A percentile compares a stretch with the other conserved stretches of the same genome.
These are phyloP conservation scores for Panaeolus papilionaceus DNA, from an alignment of 768 basidiomycete species.

Conservation along the genomic window DNA sequence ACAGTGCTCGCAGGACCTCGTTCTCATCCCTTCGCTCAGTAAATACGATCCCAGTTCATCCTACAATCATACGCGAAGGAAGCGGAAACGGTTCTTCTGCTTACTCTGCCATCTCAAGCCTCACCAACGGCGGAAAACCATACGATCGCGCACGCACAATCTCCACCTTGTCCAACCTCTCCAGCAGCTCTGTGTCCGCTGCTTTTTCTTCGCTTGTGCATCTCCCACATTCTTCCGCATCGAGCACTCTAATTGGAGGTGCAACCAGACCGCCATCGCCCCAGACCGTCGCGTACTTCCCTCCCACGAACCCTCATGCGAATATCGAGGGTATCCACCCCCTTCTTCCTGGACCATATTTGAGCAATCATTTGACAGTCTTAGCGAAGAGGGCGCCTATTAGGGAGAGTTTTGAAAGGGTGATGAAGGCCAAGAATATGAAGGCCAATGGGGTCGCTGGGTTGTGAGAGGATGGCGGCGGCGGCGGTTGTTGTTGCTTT, in stretches of 20 bases:
- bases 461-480: slow-evolving; percentile 1
- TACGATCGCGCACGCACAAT: slow-evolving; percentile 37
- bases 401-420: slow-evolving; percentile 73
- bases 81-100: background rate
- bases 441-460: background rate
- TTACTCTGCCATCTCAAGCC: slow-evolving; percentile 51
- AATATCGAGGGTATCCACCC: slow-evolving; percentile 70
- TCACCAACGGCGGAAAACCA: slow-evolving; percentile 45
- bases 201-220: slow-evolving; percentile 64
- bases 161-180: slow-evolving; percentile 60
- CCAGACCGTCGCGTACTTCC: slow-evolving; percentile 67
- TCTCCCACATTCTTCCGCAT: slow-evolving; percentile 44
- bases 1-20: slow-evolving; percentile 40
- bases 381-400: slow-evolving; percentile 69
- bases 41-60: slow-evolving; percentile 28
- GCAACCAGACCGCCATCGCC: slow-evolving; percentile 49
- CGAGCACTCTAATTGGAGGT: slow-evolving; percentile 2
- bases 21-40: slow-evolving; percentile 40
- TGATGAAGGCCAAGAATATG: slow-evolving; percentile 58
- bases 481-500: slow-evolving; percentile 2
- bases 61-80: slow-evolving; percentile 26
- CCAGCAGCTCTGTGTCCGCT: slow-evolving; percentile 57
- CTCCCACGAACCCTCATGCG: slow-evolving; percentile 59
- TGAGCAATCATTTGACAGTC: slow-evolving; percentile 74
- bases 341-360: slow-evolving; percentile 73